A percentile compares a stretch with the other conserved stretches of the same genome.
Conservation (phyloP, 805 yeast genomes). For the Lipomyces yamanashiensis region DNA sequence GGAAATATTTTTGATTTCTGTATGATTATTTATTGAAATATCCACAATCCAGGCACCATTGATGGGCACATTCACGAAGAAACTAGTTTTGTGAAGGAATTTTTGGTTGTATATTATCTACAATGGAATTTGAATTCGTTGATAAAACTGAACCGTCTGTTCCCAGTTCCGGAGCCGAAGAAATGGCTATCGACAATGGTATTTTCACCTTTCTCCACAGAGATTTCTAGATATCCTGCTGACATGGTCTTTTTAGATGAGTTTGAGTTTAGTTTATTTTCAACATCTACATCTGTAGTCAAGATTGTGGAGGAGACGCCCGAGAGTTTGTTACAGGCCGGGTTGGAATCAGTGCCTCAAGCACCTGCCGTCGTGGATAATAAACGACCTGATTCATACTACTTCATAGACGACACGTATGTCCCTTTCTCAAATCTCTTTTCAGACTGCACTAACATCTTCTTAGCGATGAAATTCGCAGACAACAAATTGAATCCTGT, state of each 20-base stretch:
- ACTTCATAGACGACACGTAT: constrained; percentile 22
- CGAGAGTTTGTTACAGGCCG: neutral
- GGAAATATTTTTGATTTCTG: neutral
- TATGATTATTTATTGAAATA: neutral
- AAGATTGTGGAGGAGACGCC: constrained; percentile 20
- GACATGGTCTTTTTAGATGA: constrained; percentile 6
- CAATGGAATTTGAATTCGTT: constrained; percentile 7
- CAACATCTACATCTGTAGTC: constrained; percentile 12
- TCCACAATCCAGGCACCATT: too few relatives aligned
- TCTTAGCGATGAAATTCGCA: constrained; percentile 13
- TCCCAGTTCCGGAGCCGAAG: neutral
- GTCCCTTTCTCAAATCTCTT: neutral
- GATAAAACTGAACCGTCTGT: neutral
- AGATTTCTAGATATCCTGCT: too few relatives aligned
- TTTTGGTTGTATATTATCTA: neutral
- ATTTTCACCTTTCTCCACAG: neutral
- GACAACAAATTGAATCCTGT: constrained; percentile 3
- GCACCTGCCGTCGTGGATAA: constrained; percentile 23
- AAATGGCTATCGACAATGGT: neutral
- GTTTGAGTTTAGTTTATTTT: constrained; percentile 31
- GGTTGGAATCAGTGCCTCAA: constrained; percentile 5
- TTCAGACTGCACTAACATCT: neutral
- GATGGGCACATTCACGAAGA: too few relatives aligned
- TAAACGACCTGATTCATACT: constrained; percentile 32
- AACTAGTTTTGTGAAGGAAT: too few relatives aligned